These are phyloP conservation scores for Calamus simplicifolius DNA, from an alignment of 176 grass and related monocot genomes.

Conservation along the genomic window DNA sequence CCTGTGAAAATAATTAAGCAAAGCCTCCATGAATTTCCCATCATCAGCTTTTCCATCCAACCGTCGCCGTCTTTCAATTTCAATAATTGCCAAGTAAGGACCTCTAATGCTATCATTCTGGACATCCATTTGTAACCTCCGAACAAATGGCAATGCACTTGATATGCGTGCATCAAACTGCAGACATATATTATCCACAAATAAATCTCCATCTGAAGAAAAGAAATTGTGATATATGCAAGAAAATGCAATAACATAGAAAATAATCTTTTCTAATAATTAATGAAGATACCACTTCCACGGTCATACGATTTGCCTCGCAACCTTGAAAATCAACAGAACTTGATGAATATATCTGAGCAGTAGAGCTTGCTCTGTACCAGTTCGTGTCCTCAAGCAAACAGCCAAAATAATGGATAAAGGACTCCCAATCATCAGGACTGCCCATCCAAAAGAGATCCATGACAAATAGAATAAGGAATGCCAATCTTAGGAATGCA, in stretches of 20 bases:
- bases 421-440: conserved; percentile 98
- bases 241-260: too few relatives aligned
- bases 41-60: conserved; percentile 42
- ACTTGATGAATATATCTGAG: conserved; percentile 28
- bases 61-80: conserved; percentile 61
- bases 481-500: too few relatives aligned
- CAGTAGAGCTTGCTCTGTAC: conserved; percentile 36
- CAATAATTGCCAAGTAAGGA: conserved; percentile 73
- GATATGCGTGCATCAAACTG: conserved; percentile 79
- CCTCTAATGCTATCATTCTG: conserved; percentile 57
- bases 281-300: conserved; percentile 44
- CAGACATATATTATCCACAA: conserved; percentile 12
- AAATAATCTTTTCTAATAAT: too few relatives aligned
- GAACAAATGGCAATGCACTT: conserved; percentile 67
- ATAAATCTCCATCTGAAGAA: conserved; percentile 6
- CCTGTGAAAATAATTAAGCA: conserved; percentile 77
- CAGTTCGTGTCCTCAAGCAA: conserved; percentile 72
- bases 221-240: background rate
- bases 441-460: conserved; percentile 52
- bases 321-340: conserved; percentile 36
- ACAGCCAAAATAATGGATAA: conserved; percentile 93
- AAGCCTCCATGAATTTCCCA: conserved; percentile 56
- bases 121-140: conserved; percentile 61
- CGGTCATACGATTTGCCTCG: conserved; percentile 37
- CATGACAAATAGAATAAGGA: conserved; percentile 5